Evolutionary conservation across 352 stramenopile genomes (phyloP), one percentile per base, ranked within the genome.

Genomic region (Globisporangium emineosum): DNA sequence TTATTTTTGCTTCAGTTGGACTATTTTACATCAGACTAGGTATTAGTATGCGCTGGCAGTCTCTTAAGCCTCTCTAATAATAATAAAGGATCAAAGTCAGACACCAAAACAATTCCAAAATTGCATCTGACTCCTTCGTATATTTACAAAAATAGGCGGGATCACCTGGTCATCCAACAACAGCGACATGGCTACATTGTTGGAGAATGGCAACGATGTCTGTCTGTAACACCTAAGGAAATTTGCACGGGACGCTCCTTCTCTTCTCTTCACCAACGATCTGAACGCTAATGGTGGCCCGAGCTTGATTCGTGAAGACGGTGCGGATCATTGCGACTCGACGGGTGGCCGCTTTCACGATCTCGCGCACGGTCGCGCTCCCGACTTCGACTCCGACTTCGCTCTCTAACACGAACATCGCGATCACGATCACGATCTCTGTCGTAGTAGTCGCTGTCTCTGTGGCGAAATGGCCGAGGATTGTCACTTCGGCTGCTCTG

Each of bases 401-500:
- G 66, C 17, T 71, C 60, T 43, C 60, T 43, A 19, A 68, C 60
- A 5, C 53, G 54, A 43, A 19, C 35, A 10, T 73, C 55, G 5
- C 55, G 62, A 9, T 68, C 61, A n/a, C 69, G 65, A 58, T 74
- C 55, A 13, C 58, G 50, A 64, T 72, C 65, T 32, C 62, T 58
- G 37, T 71, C 66, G n/a, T 73, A 71, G 42, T 73, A 70, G 29
- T 71, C 66, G 42, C 59, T 74, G 33, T 65, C 50, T 27, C 66
- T 50, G 25, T 66, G 62, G 15, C 62, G 66, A 60, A 60, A 69
- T 25, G 47, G 54, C 0, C 55, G 56, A 1, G 53, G 12, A 8
- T 35, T 51, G 21, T 57, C 53, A 17, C 32, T 37, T 51, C 58
- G 55, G 25, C 57, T 56, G 45, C 52, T 56, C 21, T 54, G 53